These are phyloP conservation scores for Ceratorhiza oryzae-sativae DNA, from an alignment of 1,284 basidiomycete species.

Conservation along the genomic window DNA sequence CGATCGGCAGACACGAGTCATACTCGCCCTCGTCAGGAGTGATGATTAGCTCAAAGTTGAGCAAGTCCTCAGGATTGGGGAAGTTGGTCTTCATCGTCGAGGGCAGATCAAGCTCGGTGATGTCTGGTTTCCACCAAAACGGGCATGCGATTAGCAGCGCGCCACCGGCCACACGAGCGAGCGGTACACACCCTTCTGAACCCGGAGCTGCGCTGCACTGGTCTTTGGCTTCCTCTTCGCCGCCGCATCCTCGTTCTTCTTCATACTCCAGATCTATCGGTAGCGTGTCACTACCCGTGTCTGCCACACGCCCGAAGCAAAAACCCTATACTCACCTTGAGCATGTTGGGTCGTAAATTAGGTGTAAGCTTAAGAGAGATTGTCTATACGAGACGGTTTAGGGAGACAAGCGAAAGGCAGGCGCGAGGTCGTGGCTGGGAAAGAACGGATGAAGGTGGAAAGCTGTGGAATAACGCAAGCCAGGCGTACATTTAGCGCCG, in stretches of 20 bases:
- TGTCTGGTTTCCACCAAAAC: slow-evolving; percentile 62
- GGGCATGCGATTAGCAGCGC: neutral
- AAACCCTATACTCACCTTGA: slow-evolving; percentile 53
- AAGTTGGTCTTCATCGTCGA: slow-evolving; percentile 96
- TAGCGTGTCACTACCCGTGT: neutral
- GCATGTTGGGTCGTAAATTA: slow-evolving; percentile 48
- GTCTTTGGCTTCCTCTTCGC: slow-evolving; percentile 97
- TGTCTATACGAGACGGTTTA: neutral
- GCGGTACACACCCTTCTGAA: slow-evolving; percentile 88
- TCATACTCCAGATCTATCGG: slow-evolving; percentile 92
- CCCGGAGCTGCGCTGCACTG: slow-evolving; percentile 94
- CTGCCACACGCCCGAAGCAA: slow-evolving; percentile 30
- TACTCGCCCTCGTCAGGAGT: slow-evolving; percentile 91
- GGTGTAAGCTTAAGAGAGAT: neutral
- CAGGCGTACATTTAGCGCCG: neutral
- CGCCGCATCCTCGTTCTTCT: slow-evolving; percentile 94
- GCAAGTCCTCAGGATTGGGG: slow-evolving; percentile 88
- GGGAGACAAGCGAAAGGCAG: neutral
- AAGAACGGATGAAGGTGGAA: slow-evolving; percentile 3
- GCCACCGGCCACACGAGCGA: slow-evolving; percentile 1
- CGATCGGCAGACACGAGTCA: neutral
- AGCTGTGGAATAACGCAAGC: slow-evolving; percentile 14
- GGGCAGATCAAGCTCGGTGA: slow-evolving; percentile 96
- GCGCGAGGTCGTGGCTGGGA: neutral
- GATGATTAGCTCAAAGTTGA: slow-evolving; percentile 96